Evolutionary conservation across 1,284 basidiomycete species (phyloP), one percentile per base, ranked within the genome.

Genomic region (Dichomitus squalens): DNA sequence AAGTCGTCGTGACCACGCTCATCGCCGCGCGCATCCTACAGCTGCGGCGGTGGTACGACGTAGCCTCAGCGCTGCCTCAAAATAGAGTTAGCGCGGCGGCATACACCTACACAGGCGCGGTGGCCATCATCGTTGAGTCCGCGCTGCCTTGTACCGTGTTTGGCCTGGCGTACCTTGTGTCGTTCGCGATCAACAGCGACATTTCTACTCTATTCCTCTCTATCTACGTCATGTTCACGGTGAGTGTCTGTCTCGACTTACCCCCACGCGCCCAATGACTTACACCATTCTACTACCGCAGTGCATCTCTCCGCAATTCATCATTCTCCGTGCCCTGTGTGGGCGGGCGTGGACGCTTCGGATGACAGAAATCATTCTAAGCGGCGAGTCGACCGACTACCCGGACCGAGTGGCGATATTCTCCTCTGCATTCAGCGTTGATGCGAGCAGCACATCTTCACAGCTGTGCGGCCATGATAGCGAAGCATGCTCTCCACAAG

Each of bases 1-100:
- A 64, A 20, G 23, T 60, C 31, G 23, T 60, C 52, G 49, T 57
- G 39, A 62, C 63, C 31, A 20, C 36, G 23, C 60, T 64, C 49
- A 59, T 64, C 44, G 56, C 48, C 46, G 53, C 14, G 12, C 58
- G 63, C 53, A 57, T 62, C 53, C 34, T 54, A 38, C 51, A 39
- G 49, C 11, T 38, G 9, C 3, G 35, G 25, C 35, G 25, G 25
- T 38, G 36, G 23, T 38, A 29, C 35, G 14, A n/a, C 5, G 27
- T n/a, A 21, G n/a, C 20, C 47, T 35, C 20, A 8, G 31, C 20
- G 14, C 21, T n/a, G 35, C n/a, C 29, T 7, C 18, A 27, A 7
- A 44, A 27, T 7, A 31, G 29, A 29, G 44, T 33, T 11, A 4
- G 18, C 4, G 31, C 29, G 23, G 35, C 21, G 20, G 25, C 34